Evolutionary conservation across 202 grass and related monocot species (phyloP), one percentile per base, ranked within the genome.

Genomic region (Musa balbisiana): DNA sequence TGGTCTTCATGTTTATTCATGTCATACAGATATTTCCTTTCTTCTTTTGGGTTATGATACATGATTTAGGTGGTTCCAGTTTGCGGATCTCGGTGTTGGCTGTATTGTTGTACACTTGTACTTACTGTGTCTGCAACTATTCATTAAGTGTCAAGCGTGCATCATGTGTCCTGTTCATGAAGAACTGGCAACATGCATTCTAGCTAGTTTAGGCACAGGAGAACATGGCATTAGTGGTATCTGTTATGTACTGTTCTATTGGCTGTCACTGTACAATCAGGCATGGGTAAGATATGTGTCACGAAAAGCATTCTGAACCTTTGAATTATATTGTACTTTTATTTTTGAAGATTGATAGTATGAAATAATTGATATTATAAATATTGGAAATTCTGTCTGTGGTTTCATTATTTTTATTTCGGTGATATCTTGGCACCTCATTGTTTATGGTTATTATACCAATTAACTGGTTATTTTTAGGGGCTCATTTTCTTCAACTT

Each of bases 401-500:
- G 3, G 17, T 73, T 73, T 73, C 11, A 25, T 10, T 23, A 27
- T 9, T 73, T 55, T 10, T 11, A 29, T 55, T 8, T 15, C 52
- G n/a, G 24, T 65, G 50, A 52, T 52, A 70, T 69, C 50, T n/a
- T 79, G 24, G n/a, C 26, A 49, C 69, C 25, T 29, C 58, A 67
- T 22, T 81, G 23, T 78, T 65, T 71, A 11, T 51, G 54, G 10
- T 62, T 11, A 24, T 43, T 16, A 49, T 25, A 29, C 9, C 49
- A 68, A 67, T 49, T 52, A 27, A 69, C 9, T 62, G 29, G 5
- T 71, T 71, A 75, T 82, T 84, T 75, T 77, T 78, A 97, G 93
- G 93, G 93, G 29, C 90, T 97, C 82, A 73, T 97, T 75, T 97
- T 97, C 70, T 93, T 97, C 86, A 87, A 91, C 79, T 87, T 88